Conservation (phyloP, 1,284 basidiomycete species). For the Ustilago trichophora region DNA sequence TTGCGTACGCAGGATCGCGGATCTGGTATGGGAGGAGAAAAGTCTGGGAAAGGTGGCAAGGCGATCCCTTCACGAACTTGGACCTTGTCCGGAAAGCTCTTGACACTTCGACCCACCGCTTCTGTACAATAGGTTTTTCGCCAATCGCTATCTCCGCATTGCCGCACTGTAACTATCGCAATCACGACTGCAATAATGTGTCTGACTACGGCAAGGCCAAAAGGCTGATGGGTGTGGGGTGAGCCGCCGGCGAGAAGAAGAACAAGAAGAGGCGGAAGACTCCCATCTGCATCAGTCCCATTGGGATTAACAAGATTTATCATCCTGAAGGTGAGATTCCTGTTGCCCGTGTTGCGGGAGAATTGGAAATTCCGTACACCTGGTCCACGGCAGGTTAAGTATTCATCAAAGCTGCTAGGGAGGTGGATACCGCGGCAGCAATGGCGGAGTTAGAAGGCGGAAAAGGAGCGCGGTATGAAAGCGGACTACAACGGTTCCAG, state of each 20-base stretch:
- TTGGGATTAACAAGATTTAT: slow-evolving; percentile 79
- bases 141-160: no score
- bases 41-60: neutral
- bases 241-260: no score
- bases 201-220: no score
- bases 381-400: slow-evolving; percentile 77
- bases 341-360: slow-evolving; percentile 74
- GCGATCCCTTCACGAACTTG: slow-evolving; percentile 10
- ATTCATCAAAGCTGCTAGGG: slow-evolving; percentile 78
- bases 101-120: neutral
- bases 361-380: slow-evolving; percentile 75
- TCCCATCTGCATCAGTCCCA: slow-evolving; percentile 77
- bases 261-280: no score
- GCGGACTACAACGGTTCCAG: slow-evolving; percentile 78
- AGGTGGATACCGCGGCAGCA: slow-evolving; percentile 71
- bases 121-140: slow-evolving; percentile 13
- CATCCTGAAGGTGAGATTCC: slow-evolving; percentile 76
- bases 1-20: neutral
- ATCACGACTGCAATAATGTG: no score
- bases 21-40: neutral
- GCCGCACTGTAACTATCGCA: no score
- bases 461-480: slow-evolving; percentile 66
- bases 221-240: no score
- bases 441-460: slow-evolving; percentile 2
- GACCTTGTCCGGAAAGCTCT: slow-evolving; percentile 4